Base-by-base conservation (phyloP, 495 filamentous ascomycete species). In the Aspergillus affinis region DNA sequence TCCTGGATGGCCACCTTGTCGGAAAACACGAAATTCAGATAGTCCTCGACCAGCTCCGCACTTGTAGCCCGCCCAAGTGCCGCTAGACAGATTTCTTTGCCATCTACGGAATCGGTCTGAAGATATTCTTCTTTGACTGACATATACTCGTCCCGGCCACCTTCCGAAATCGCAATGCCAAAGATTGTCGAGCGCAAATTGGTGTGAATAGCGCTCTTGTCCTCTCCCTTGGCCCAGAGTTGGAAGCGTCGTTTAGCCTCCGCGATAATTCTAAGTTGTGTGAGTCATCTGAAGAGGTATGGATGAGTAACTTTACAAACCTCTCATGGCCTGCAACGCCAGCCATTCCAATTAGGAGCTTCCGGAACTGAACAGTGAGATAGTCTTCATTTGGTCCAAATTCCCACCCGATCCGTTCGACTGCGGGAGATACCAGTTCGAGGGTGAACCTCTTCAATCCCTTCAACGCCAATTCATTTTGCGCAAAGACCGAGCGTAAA, bases 361-460 rank as follows among this genome's bases (percentile, higher is more conserved):
- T 88, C 18, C 94, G 90, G 21, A 96, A 81, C 66, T 96, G 87
- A 45, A 84, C 82, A 12, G 81, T 88, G 48, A 97, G 86, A 69
- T 88, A 96, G 68, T 93, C 89, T 57, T 98, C 94, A 41, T 81
- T 79, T 27, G 82, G 63, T 20, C 81, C 73, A 62, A 90, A 90
- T 18, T 92, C 87, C 93, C 93, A 98, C 46, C 94, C 93, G 58
- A 96, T 78, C 57, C 86, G 82, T 62, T 94, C 84, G 13, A 87
- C 86, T 6, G 89, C 88, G 21, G 85, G 83, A 20, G 83, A 78
- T 36, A 90, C 81, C 57, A 98, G 80, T 69, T 86, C 81, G 10
- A 91, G 77, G 0, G 83, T 84, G 68, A 96, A 93, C 51, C 84
- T 83, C 73, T 88, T 88, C 59, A 98, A 76, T 3, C 87, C 88